phyloP scores from a whole-genome alignment of 257 asterid genomes.

The Voacanga thouarsii region DNA sequence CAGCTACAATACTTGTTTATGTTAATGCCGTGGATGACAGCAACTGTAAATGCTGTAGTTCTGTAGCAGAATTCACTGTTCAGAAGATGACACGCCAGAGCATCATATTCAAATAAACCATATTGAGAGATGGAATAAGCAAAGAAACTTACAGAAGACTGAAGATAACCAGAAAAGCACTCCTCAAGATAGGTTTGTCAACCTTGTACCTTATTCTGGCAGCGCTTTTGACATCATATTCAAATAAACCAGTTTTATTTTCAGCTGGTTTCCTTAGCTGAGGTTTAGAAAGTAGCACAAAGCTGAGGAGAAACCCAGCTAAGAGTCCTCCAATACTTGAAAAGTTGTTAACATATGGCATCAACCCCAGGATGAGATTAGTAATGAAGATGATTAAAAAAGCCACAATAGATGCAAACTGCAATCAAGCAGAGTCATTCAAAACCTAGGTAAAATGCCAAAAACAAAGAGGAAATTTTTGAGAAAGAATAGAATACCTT shows the following conservation, averaged over 20 bases:
- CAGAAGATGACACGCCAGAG: neutral
- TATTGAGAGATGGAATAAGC: neutral
- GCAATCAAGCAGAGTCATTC: slow-evolving; percentile 23
- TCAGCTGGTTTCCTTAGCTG: slow-evolving; percentile 39
- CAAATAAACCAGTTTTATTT: slow-evolving; percentile 60
- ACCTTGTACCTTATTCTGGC: slow-evolving; percentile 38
- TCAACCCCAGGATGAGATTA: slow-evolving; percentile 56
- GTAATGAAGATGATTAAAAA: slow-evolving; percentile 41
- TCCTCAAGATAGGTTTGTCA: slow-evolving; percentile 64
- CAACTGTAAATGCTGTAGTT: slow-evolving; percentile 48
- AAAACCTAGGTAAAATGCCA: slow-evolving; percentile 14
- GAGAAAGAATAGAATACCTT: slow-evolving; percentile 43
- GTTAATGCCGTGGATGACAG: slow-evolving; percentile 44
- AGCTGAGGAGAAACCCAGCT: slow-evolving; percentile 72
- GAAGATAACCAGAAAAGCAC: slow-evolving; percentile 46
- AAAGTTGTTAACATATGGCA: slow-evolving; percentile 76
- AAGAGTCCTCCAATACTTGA: slow-evolving; percentile 78
- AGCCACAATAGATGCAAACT: slow-evolving; percentile 52
- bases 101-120: no score
- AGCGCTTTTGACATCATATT: slow-evolving; percentile 51
- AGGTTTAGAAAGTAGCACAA: slow-evolving; percentile 60
- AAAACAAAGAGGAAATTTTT: slow-evolving; percentile 2
- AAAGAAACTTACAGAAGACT: slow-evolving; percentile 58
- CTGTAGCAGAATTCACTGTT: slow-evolving; percentile 34
- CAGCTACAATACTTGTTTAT: slow-evolving; percentile 60